Base-by-base conservation (phyloP, 306 rosid genomes). In the Bauhinia variegata region DNA sequence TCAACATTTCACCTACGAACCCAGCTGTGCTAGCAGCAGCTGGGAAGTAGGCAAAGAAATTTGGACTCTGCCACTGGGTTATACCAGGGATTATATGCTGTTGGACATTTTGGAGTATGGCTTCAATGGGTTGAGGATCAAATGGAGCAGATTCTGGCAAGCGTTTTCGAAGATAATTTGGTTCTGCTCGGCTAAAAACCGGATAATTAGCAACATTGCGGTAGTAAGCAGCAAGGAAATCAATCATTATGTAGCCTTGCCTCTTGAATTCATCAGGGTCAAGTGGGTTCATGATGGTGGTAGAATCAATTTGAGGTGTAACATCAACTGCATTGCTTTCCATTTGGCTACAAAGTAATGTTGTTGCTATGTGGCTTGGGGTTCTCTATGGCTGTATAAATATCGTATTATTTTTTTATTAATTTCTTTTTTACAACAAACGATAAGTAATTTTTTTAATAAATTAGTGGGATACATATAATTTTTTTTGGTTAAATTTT, bases 171-270 rank as follows among this genome's bases (percentile, higher is more conserved):
- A 87, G 85, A 54, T 79, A 84, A 4, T 70, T 75, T 1, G 92
- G 87, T 52, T 79, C 78, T 7, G 75, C 84, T 32, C 75, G 82
- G n/a, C 83, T 71, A 19, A 80, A 70, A 39, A 82, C 88, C 0
- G 84, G 87, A 59, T 53, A 87, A 17, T 73, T 74, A 11, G 36
- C 75, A 17, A 87, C 50, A 0, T 82, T 71, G 5, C 19, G 17
- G 43, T 84, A 78, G 39, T 87, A 87, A 48, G 84, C 86, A 18
- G 86, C 82, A 4, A 87, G 70, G 59, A 78, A 87, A 54, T 87
- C 89, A 17, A 87, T 75, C 81, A 87, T 84, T 72, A 72, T 76
- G 72, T 87, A 82, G 36, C 86, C 93, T 69, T 87, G 85, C 64
- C 72, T 66, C 32, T 80, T 80, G 78, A 87, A 82, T 28, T 82